Evolutionary conservation across 2,329 filamentous ascomycete species (phyloP), one percentile per base, ranked within the genome.

Genomic region (Aspergillus fijiensis): DNA sequence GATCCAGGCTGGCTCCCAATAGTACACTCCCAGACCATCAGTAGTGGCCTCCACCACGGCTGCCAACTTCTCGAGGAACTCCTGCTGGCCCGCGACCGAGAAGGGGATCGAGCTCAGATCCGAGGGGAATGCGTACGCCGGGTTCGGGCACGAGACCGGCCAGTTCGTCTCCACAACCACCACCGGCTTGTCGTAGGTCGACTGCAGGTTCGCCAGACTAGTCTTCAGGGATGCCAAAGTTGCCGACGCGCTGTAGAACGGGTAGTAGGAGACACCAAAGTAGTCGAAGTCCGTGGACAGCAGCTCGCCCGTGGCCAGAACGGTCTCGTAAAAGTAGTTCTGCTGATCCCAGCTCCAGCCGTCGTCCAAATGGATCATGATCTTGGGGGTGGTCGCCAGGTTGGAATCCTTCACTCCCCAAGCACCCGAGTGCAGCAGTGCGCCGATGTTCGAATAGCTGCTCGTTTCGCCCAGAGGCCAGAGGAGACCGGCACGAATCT

Each of bases 1-100:
- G 63, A 90, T 79, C 87, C 87, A 91, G 0, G 84, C 86, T 0
- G 88, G 88, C 71, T 92, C 89, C 89, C 89, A 91, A 65, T 91
- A 91, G 63, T 88, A 90, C 7, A 91, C 49, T 0, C 88, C 89
- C 29, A 78, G 73, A 0, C 87, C 87, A 1, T 81, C 80, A 1
- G 73, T 78, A 0, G 86, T 81, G 1, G 75, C 80, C 1, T 78
- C 76, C 0, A 90, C 82, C 1, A 85, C 77, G 1, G 76, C 76
- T 0, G 86, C 87, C 19, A 91, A 80, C 59, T 82, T 76, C 72
- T 84, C 78, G 56, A 91, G 74, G 74, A 86, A 91, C 2, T 79
- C 80, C 1, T 76, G 75, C 78, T 91, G 89, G 0, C 89, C 89
- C 0, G 79, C 84, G 0, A 81, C 83, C 2, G 82, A 85, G 65